Evolutionary conservation across 148 eudicot species (phyloP), one percentile per base, ranked within the genome.

Genomic region (Pouteria glomerata): DNA sequence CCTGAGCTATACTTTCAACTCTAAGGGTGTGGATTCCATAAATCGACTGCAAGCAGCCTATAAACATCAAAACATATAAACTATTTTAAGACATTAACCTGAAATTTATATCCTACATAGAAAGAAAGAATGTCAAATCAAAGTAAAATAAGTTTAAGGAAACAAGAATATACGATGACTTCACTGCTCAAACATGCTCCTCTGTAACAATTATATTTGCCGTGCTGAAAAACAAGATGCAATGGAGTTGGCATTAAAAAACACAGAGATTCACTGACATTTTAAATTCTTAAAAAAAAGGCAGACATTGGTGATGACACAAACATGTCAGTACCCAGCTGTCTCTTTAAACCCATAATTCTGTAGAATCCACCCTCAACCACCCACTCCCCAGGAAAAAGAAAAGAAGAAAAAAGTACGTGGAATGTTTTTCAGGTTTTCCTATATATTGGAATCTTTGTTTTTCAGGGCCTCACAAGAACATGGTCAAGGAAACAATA

Each of bases 31-130:
- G 89, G 48, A 93, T 72, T 61, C 91, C 91, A 81, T 63, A 85
- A 51, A 72, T 68, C 45, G 96, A 85, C 77, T 93, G 93, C 61
- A 93, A 85, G 59, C 91, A 88, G 53, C 98, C 98, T 90, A 75
- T 61, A 73, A 34, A 64, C 27, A 59, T 29, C 44, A 66, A n/a
- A 31, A 42, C 27, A 8, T 24, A 24, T 34, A 57, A 63, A 59
- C 23, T 27, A 34, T 27, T n/a, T 27, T 44, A 21, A 42, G 47
- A 15, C 41, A 30, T 10, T 18, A 8, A 18, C 53, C 14, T 41
- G 50, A 24, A 37, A 26, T 7, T 41, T 58, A 29, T 15, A 18
- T 47, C 19, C 39, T 8, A 8, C 48, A 71, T 30, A 27, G 35
- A 15, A 12, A 16, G 29, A 61, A 24, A 39, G 13, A 45, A 61